A percentile compares a stretch with the other conserved stretches of the same genome.
These are phyloP conservation scores for Nicotiana knightiana DNA, from an alignment of 257 asterid genomes.

Conservation along the genomic window DNA sequence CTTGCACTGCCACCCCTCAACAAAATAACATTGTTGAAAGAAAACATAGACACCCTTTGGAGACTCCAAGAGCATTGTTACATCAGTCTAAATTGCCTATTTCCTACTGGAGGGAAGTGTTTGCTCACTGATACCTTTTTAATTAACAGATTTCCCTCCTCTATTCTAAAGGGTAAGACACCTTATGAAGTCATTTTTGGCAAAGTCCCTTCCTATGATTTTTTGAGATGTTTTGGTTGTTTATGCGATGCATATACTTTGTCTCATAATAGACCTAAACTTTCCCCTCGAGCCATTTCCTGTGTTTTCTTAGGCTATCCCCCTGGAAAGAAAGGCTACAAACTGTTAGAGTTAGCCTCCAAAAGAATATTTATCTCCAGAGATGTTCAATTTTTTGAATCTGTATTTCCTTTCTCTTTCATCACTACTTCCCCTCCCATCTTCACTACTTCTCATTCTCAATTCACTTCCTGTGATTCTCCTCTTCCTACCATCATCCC, in stretches of 20 bases:
- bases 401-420: background rate
- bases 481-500: too few relatives aligned
- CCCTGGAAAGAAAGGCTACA: background rate
- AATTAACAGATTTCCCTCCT: background rate
- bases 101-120: background rate
- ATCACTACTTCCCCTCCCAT: background rate
- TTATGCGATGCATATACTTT: background rate
- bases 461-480: too few relatives aligned
- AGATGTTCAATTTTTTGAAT: background rate
- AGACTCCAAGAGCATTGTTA: background rate
- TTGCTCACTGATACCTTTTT: background rate
- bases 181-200: background rate
- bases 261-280: background rate
- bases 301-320: background rate
- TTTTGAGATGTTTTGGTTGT: background rate
- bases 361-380: background rate
- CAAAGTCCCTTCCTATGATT: background rate
- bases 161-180: background rate
- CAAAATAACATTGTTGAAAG: too few relatives aligned
- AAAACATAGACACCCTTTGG: too few relatives aligned
- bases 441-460: too few relatives aligned
- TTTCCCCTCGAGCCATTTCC: background rate
- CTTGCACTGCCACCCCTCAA: background rate
- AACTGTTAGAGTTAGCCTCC: background rate
- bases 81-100: background rate